Conservation (phyloP, 2,329 filamentous ascomycete genomes). For the Botryosphaeria dothidea region DNA sequence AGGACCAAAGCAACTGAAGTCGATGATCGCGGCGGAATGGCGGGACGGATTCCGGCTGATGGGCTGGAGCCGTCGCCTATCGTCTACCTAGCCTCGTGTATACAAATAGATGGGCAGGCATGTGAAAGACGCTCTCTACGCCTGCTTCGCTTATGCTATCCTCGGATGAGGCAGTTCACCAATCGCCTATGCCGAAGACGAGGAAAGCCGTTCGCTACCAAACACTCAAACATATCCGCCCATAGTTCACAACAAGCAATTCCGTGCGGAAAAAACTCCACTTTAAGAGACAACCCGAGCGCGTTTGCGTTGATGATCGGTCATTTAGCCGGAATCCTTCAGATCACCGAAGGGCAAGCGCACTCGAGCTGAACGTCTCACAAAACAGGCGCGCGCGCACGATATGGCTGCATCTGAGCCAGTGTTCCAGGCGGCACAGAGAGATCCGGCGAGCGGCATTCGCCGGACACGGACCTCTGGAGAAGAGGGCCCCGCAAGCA, state of each 20-base stretch:
- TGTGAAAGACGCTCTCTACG: background rate
- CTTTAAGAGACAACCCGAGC: background rate
- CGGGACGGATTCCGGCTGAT: background rate
- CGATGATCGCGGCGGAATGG: background rate
- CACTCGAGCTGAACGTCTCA: background rate
- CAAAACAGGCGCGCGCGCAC: background rate
- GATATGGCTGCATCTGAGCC: background rate
- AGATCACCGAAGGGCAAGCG: background rate
- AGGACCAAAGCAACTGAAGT: background rate
- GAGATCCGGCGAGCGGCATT: background rate
- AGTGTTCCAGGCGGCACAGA: constrained; percentile 1
- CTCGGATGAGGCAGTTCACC: background rate
- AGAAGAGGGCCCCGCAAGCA: background rate
- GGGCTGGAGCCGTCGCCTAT: background rate
- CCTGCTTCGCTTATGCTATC: background rate
- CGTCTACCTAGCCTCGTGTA: background rate
- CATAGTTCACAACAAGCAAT: background rate
- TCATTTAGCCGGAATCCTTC: constrained; percentile 6
- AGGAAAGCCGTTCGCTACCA: background rate
- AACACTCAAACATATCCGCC: background rate
- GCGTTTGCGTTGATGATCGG: background rate
- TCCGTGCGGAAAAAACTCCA: background rate
- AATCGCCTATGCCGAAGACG: background rate
- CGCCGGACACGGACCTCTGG: background rate
- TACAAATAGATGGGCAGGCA: background rate